Conservation (phyloP, 768 basidiomycete species). For the Kwoniella botswanensis region DNA sequence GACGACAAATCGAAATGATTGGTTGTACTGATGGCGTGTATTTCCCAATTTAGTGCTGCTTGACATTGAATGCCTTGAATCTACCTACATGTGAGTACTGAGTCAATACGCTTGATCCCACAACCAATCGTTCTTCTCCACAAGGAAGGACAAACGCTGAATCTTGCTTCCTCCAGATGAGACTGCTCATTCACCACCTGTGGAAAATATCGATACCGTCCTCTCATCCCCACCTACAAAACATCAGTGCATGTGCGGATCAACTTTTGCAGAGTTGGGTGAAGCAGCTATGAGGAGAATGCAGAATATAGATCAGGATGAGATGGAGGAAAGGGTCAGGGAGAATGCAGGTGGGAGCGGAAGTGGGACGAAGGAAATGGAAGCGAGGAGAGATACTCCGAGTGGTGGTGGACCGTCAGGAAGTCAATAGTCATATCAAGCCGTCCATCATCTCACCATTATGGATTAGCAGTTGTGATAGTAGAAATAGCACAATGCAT, state of each 20-base stretch:
- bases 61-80: constrained; percentile 29
- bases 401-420: constrained; percentile 1
- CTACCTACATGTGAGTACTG: constrained; percentile 39
- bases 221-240: constrained; percentile 30
- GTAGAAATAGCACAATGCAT: too few relatives aligned
- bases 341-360: not conserved
- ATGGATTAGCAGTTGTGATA: too few relatives aligned
- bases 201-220: constrained; percentile 36
- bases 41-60: constrained; percentile 24
- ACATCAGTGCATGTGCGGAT: constrained; percentile 44
- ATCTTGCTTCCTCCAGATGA: constrained; percentile 21
- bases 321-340: constrained; percentile 12
- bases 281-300: constrained; percentile 44
- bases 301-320: constrained; percentile 33
- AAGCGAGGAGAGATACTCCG: not conserved
- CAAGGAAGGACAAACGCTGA: not conserved
- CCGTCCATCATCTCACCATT: too few relatives aligned
- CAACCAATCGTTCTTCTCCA: not conserved
- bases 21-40: not conserved
- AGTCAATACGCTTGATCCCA: not conserved
- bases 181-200: constrained; percentile 7
- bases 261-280: constrained; percentile 42
- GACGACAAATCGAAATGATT: not conserved
- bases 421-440: not conserved
- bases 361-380: not conserved